These are phyloP conservation scores for Cardamine resedifolia DNA, from an alignment of 345 rosid species.

Conservation along the genomic window DNA sequence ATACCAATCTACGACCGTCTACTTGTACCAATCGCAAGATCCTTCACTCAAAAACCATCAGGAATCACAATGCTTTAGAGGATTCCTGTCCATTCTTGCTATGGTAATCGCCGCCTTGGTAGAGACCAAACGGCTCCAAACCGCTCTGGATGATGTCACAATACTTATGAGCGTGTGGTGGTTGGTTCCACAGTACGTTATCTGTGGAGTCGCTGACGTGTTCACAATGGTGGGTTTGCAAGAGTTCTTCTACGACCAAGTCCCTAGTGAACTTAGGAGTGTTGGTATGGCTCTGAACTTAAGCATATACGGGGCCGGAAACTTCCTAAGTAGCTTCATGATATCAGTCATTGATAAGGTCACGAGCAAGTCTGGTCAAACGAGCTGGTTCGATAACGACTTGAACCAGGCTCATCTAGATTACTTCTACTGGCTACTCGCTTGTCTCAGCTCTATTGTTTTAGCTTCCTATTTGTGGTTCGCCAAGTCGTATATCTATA, in stretches of 20 bases:
- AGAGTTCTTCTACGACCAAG: slow-evolving; percentile 63
- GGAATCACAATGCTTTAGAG: slow-evolving; percentile 47
- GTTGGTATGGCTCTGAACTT: slow-evolving; percentile 55
- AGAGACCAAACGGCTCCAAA: slow-evolving; percentile 38
- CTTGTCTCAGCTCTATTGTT: slow-evolving; percentile 37
- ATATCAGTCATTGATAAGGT: slow-evolving; percentile 43
- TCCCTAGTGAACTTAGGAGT: slow-evolving; percentile 50
- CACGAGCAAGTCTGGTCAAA: slow-evolving; percentile 36
- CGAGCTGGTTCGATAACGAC: slow-evolving; percentile 54
- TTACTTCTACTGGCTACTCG: slow-evolving; percentile 53
- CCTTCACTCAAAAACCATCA: slow-evolving; percentile 31
- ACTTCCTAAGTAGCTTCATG: slow-evolving; percentile 49
- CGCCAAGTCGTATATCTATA: slow-evolving; percentile 46
- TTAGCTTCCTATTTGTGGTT: slow-evolving; percentile 37
- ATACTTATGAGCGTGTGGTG: slow-evolving; percentile 42
- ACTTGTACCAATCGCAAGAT: slow-evolving; percentile 47
- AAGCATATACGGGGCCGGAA: slow-evolving; percentile 53
- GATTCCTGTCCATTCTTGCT: slow-evolving; percentile 25
- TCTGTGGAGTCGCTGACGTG: slow-evolving; percentile 34
- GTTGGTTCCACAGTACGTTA: slow-evolving; percentile 40
- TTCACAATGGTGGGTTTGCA: slow-evolving; percentile 58
- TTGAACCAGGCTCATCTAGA: slow-evolving; percentile 53
- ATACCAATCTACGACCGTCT: slow-evolving; percentile 53
- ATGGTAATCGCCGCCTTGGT: slow-evolving; percentile 44
- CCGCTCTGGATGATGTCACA: slow-evolving; percentile 12